These are phyloP conservation scores for Claviceps maximensis DNA, from an alignment of 2,329 filamentous ascomycete genomes.

Conservation along the genomic window DNA sequence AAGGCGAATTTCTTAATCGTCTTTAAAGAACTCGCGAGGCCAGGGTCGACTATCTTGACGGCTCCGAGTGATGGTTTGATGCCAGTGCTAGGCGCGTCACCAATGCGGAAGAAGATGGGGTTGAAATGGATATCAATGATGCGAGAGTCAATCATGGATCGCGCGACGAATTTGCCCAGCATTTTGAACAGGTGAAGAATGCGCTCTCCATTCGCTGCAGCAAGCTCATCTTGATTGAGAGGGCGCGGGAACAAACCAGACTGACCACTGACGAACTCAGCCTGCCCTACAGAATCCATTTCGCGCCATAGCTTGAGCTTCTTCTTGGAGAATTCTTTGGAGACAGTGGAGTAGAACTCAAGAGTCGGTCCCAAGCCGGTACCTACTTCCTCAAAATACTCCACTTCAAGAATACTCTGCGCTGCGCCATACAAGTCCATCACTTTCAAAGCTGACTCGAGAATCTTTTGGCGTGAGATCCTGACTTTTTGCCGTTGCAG, in stretches of 20 bases:
- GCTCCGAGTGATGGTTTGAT: constrained; percentile 78
- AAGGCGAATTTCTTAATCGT: constrained; percentile 76
- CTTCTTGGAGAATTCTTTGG: constrained; percentile 93
- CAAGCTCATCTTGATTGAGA: constrained; percentile 64
- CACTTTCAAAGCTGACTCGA: constrained; percentile 94
- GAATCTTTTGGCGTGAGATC: constrained; percentile 84
- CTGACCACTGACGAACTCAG: constrained; percentile 74
- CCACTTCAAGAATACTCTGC: constrained; percentile 88
- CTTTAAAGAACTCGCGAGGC: constrained; percentile 73
- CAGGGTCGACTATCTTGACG: constrained; percentile 77
- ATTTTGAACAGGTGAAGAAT: constrained; percentile 82
- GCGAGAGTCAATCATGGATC: constrained; percentile 94
- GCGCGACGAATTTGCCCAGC: constrained; percentile 91
- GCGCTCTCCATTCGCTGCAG: constrained; percentile 69
- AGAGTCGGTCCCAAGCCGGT: constrained; percentile 90
- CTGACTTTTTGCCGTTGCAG: constrained; percentile 96
- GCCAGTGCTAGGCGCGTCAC: constrained; percentile 46
- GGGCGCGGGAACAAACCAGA: constrained; percentile 86
- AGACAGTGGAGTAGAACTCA: constrained; percentile 96
- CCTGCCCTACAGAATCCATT: constrained; percentile 57
- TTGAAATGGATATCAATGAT: constrained; percentile 98
- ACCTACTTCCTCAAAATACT: constrained; percentile 97
- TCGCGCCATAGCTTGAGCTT: constrained; percentile 96
- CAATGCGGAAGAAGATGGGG: constrained; percentile 92
- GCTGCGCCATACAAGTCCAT: constrained; percentile 98